Evolutionary conservation across 2,329 filamentous ascomycete genomes (phyloP).

Genomic region (Tolypocladium tropicale): DNA sequence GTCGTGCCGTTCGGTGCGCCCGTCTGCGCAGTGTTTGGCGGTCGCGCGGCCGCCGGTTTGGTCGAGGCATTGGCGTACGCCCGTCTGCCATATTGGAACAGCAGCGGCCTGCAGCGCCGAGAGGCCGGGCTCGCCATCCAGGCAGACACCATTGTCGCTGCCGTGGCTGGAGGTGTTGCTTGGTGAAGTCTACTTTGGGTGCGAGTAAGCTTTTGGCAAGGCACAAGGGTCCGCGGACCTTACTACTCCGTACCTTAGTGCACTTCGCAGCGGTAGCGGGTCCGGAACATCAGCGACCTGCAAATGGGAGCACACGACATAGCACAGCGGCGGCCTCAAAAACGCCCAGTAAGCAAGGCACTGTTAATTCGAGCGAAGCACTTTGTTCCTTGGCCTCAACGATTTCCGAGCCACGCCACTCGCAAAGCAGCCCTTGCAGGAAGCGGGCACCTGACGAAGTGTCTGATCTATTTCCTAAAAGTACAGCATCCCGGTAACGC

Average conservation of each 20-base stretch:
- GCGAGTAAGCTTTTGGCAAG: too few relatives aligned
- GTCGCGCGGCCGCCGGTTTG: neutral
- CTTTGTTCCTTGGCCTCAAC: neutral
- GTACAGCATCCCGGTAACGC: neutral
- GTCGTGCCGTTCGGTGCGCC: neutral
- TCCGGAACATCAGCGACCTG: too few relatives aligned
- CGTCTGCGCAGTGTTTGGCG: neutral
- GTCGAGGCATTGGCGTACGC: neutral
- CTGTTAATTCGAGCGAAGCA: too few relatives aligned
- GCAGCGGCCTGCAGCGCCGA: neutral
- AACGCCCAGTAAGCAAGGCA: too few relatives aligned
- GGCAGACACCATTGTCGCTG: neutral
- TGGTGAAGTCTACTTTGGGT: neutral
- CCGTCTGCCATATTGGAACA: neutral
- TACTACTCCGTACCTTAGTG: too few relatives aligned
- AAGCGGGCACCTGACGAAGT: neutral
- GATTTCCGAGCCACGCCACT: too few relatives aligned
- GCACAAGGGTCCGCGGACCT: too few relatives aligned
- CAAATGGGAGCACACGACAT: too few relatives aligned
- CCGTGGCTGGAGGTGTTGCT: neutral
- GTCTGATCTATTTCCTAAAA: neutral
- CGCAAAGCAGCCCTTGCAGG: neutral
- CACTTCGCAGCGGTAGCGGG: too few relatives aligned
- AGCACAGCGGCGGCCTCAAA: too few relatives aligned
- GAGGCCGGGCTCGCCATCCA: neutral